Conservation (phyloP, 1,284 basidiomycete genomes). For the Ganoderma leucocontextum region DNA sequence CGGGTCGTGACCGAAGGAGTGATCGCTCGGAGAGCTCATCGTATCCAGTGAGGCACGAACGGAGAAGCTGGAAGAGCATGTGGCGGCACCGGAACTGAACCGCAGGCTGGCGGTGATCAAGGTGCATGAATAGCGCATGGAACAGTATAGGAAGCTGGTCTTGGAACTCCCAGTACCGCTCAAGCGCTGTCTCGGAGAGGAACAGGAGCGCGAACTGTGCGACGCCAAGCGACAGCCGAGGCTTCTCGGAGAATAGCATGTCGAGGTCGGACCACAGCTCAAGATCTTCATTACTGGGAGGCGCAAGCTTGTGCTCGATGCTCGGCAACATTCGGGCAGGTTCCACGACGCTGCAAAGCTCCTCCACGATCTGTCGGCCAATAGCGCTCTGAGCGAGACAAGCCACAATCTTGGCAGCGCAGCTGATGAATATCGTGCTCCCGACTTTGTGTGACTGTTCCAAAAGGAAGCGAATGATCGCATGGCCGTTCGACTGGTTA, state of each 20-base stretch:
- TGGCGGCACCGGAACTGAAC: conserved; percentile 76
- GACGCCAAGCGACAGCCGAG: conserved; percentile 72
- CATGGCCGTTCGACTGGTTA: conserved; percentile 79
- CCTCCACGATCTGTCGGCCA: conserved; percentile 81
- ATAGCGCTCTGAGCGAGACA: conserved; percentile 84
- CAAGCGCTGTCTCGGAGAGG: conserved; percentile 83
- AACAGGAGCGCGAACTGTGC: conserved; percentile 92
- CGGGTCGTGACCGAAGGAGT: conserved; percentile 52
- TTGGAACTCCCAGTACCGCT: conserved; percentile 80
- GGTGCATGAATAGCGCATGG: conserved; percentile 84
- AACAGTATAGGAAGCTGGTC: conserved; percentile 79
- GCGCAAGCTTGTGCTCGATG: conserved; percentile 73
- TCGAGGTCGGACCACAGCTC: conserved; percentile 80
- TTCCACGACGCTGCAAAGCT: conserved; percentile 86
- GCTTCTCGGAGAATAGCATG: conserved; percentile 76
- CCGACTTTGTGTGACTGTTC: conserved; percentile 90
- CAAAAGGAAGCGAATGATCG: conserved; percentile 84
- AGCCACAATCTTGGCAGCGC: conserved; percentile 85
- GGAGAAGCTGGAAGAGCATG: conserved; percentile 83
- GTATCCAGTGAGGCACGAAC: conserved; percentile 80
- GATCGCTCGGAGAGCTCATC: conserved; percentile 68
- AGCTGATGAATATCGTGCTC: conserved; percentile 79
- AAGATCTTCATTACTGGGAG: conserved; percentile 75
- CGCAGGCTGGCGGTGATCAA: conserved; percentile 80
- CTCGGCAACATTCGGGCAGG: conserved; percentile 84